Evolutionary conservation across 108 stramenopile genomes (phyloP).

Genomic region (Cyclotella baltica): DNA sequence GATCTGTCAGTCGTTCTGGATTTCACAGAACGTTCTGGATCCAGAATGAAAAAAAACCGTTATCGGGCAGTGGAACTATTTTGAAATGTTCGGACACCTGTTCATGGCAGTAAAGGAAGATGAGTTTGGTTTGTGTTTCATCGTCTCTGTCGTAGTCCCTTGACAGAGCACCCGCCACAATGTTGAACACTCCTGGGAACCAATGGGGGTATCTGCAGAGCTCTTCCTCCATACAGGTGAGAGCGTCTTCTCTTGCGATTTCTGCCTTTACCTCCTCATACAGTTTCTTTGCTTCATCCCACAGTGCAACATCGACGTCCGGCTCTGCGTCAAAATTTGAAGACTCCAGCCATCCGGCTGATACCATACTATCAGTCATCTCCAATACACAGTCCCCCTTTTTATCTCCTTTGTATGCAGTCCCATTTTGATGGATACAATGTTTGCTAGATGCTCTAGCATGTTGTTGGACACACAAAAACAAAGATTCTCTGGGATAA

Average conservation of each 20-base stretch:
- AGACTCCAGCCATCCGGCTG: constrained; percentile 20
- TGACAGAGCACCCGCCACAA: constrained; percentile 31
- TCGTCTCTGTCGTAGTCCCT: neutral
- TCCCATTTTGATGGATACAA: constrained; percentile 25
- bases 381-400: neutral
- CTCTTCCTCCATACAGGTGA: too few species aligned
- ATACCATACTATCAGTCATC: too few species aligned
- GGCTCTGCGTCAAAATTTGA: constrained; percentile 8
- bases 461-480: constrained; percentile 31
- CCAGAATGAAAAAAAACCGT: too few species aligned
- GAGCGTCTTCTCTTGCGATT: neutral
- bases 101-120: neutral
- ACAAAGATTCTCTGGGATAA: neutral
- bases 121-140: constrained; percentile 1
- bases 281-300: too few species aligned
- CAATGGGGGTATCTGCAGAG: constrained; percentile 35
- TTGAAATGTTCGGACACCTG: constrained; percentile 36
- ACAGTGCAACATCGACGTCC: too few species aligned
- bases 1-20: too few species aligned
- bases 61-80: too few species aligned
- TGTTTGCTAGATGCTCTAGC: constrained; percentile 14
- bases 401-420: neutral
- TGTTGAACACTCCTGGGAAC: constrained; percentile 31
- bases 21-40: too few species aligned
- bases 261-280: too few species aligned